Evolutionary conservation across 805 yeast species (phyloP), one percentile per base, ranked within the genome.

Genomic region (Pichia manshurica): DNA sequence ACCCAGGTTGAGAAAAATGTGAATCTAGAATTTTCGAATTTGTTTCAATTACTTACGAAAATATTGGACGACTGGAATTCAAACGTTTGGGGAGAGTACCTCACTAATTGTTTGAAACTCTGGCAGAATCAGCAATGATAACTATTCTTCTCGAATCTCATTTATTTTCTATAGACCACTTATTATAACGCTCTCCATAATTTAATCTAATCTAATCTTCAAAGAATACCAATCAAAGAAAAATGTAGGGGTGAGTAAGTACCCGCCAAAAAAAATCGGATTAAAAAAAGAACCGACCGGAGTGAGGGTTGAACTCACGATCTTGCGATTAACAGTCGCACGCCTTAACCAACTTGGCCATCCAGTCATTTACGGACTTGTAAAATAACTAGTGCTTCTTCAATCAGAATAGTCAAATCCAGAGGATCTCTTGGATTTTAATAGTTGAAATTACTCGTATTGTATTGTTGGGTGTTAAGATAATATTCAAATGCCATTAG

Each of bases 281-380:
- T 8, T 19, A 28, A 28, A 13, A 21, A n/a, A 41, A 42, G 43
- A 42, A 39, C 9, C 78, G 78, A 73, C 77, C 78, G 63, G 75
- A 71, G 78, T 63, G 78, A 74, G 79, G 79, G 65, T 74, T 68
- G 79, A 74, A 74, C 79, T 74, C 78, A 63, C 79, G 79, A 72
- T 74, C 79, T 74, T 74, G 78, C 78, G 79, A 74, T 74, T 74
- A 74, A 74, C 78, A 74, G 78, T 74, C 78, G 78, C 77, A 73
- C 76, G 78, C 78, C 78, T 73, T 73, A 62, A 72, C 77, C 77
- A 73, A 67, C 78, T 73, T 73, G 78, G 78, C 77, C 77, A 73
- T 70, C 75, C 66, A 71, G 75, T 71, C 77, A 9, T 17, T 23
- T 25, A 25, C 29, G 10, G 10, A 7, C 10, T 25, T 25, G 7